These are phyloP conservation scores for Russula lepida DNA, from an alignment of 768 basidiomycete species.

Conservation along the genomic window DNA sequence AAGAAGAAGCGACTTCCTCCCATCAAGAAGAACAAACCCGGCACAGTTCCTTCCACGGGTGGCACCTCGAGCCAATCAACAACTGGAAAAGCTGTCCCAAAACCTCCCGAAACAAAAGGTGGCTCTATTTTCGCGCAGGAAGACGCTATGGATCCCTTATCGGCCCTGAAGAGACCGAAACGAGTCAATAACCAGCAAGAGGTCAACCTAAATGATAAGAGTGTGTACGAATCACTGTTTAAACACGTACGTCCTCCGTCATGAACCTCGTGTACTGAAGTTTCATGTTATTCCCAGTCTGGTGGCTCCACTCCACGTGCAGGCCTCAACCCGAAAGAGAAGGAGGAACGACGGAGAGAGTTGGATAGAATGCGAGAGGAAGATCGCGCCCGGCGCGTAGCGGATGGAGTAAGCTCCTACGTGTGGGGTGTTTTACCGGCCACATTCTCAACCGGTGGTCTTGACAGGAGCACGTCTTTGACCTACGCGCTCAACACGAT, in stretches of 20 bases:
- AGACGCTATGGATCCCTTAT: constrained; percentile 9
- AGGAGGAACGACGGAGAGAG: constrained; percentile 25
- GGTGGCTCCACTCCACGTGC: constrained; percentile 21
- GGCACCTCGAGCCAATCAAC: not conserved
- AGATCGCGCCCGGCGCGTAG: constrained; percentile 23
- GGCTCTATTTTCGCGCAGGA: not conserved
- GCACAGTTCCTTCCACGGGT: not conserved
- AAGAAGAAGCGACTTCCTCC: constrained; percentile 21
- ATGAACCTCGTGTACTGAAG: not conserved
- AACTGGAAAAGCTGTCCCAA: not conserved
- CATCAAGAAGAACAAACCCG: constrained; percentile 20
- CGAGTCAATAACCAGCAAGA: constrained; percentile 17
- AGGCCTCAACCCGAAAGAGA: constrained; percentile 23
- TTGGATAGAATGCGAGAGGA: constrained; percentile 26
- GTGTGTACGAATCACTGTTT: constrained; percentile 22
- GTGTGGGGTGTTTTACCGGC: not conserved
- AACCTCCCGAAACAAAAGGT: constrained; percentile 1
- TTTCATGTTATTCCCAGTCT: constrained; percentile 10
- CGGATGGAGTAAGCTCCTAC: constrained; percentile 15
- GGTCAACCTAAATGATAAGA: constrained; percentile 22
- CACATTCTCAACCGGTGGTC: not conserved
- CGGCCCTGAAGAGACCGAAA: constrained; percentile 18
- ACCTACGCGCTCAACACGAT: constrained; percentile 24
- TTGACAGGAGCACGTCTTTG: constrained; percentile 23
- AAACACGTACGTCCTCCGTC: constrained; percentile 20